phyloP scores from a whole-genome alignment of 2,329 filamentous ascomycete genomes.

The Massarina eburnea region DNA sequence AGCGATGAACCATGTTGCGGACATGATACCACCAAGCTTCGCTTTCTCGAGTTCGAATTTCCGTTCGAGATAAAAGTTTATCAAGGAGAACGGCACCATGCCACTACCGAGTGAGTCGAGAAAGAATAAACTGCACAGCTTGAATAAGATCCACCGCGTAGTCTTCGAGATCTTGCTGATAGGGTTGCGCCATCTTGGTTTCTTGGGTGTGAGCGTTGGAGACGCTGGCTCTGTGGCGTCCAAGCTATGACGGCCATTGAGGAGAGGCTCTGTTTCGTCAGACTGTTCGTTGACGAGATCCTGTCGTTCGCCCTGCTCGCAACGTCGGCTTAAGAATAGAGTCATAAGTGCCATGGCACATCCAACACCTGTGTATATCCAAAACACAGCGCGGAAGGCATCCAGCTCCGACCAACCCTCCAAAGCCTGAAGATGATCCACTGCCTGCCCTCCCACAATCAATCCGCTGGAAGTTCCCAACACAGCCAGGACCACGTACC shows the following conservation, averaged over 20 bases:
- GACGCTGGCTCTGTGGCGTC: slow-evolving; percentile 1
- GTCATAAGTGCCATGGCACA: slow-evolving; percentile 42
- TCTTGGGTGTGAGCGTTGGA: slow-evolving; percentile 6
- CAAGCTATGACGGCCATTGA: slow-evolving; percentile 13
- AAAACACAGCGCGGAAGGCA: slow-evolving; percentile 46
- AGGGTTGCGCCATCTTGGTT: slow-evolving; percentile 22
- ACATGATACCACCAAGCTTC: slow-evolving; percentile 57
- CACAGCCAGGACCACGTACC: slow-evolving; percentile 44
- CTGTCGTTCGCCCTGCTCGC: slow-evolving; percentile 38
- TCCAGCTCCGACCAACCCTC: slow-evolving; percentile 41
- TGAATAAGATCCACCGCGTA: slow-evolving; percentile 58
- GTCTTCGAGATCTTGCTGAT: slow-evolving; percentile 60
- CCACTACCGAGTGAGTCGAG: slow-evolving; percentile 72
- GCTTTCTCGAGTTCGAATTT: slow-evolving; percentile 58
- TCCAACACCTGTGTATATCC: slow-evolving; percentile 47
- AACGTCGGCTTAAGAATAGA: slow-evolving; percentile 41
- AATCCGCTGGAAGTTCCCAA: slow-evolving; percentile 39
- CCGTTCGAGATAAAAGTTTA: slow-evolving; percentile 60
- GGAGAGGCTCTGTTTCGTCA: slow-evolving; percentile 28
- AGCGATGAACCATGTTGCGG: slow-evolving; percentile 45
- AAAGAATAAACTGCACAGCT: slow-evolving; percentile 67
- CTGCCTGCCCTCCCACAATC: slow-evolving; percentile 39
- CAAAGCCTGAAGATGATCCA: slow-evolving; percentile 32
- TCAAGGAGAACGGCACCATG: slow-evolving; percentile 56
- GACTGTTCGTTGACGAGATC: slow-evolving; percentile 6